A percentile compares a stretch with the other conserved stretches of the same genome.
phyloP scores from a whole-genome alignment of 176 grass and related monocot genomes.

The Avena eriantha region DNA sequence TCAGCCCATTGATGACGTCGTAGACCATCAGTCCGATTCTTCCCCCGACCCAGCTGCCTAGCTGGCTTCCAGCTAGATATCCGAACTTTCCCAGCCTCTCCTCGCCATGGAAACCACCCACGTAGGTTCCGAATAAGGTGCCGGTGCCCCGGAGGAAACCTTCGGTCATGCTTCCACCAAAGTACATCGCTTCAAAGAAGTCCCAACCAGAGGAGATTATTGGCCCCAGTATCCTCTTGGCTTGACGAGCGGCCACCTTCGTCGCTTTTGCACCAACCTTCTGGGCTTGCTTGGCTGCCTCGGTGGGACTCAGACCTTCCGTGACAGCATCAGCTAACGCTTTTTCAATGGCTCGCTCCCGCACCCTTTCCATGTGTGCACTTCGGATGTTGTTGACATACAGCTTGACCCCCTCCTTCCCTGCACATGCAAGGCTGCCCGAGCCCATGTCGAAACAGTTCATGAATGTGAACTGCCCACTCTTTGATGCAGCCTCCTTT shows the following conservation, averaged over 20 bases:
- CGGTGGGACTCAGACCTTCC: conserved; percentile 54
- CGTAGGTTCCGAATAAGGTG: conserved; percentile 90
- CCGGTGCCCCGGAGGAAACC: conserved; percentile 85
- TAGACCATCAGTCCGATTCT: conserved; percentile 98
- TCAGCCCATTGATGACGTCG: conserved; percentile 82
- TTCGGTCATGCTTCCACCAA: conserved; percentile 83
- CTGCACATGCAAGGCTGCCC: conserved; percentile 77
- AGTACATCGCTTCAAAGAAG: conserved; percentile 99
- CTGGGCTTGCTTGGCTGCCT: conserved; percentile 88
- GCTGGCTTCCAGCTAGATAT: conserved; percentile 89
- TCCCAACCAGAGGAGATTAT: conserved; percentile 96
- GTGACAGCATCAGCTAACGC: conserved; percentile 71
- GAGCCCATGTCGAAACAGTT: conserved; percentile 97
- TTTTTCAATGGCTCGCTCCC: conserved; percentile 66
- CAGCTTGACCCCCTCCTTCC: conserved; percentile 89
- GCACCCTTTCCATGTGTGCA: conserved; percentile 68
- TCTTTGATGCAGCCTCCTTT: conserved; percentile 89
- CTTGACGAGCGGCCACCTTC: conserved; percentile 83
- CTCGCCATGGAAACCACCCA: conserved; percentile 84
- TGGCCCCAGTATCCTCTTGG: conserved; percentile 87
- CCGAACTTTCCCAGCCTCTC: conserved; percentile 84
- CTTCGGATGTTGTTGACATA: conserved; percentile 84
- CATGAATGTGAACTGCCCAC: conserved; percentile 93
- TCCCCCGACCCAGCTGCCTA: conserved; percentile 95
- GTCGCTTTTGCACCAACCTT: conserved; percentile 79